Percentiles rank a stretch among this genome's conserved stretches.
These are phyloP conservation scores for Trypanosomatidae sp. DNA, from an alignment of 208 protist genomes.

Conservation along the genomic window DNA sequence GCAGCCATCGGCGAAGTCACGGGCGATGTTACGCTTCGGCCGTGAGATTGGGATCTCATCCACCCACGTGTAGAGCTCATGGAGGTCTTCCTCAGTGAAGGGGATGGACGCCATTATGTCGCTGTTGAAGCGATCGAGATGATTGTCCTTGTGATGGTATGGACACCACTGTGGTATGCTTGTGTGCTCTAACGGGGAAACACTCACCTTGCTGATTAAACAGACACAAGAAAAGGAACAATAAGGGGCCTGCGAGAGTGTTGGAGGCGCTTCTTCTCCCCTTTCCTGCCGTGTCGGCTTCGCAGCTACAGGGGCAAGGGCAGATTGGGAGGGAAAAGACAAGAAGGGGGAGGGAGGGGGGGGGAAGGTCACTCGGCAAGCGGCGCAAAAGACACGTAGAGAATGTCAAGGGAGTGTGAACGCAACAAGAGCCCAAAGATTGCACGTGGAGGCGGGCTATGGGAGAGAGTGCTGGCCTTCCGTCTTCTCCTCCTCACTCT, in stretches of 20 bases:
- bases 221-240: not conserved
- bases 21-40: constrained; percentile 96
- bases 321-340: not conserved
- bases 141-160: not conserved
- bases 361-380: not conserved
- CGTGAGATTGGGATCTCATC: constrained; percentile 97
- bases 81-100: constrained; percentile 94
- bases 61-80: constrained; percentile 97
- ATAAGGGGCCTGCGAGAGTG: not conserved
- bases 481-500: not conserved
- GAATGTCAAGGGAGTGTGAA: not conserved
- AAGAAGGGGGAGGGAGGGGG: not conserved
- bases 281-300: not conserved
- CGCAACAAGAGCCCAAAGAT: not conserved
- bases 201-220: not conserved
- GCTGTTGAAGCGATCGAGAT: not conserved
- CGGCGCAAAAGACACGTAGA: not conserved
- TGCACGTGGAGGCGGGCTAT: not conserved
- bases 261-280: not conserved
- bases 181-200: not conserved
- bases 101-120: constrained; percentile 47
- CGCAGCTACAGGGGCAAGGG: not conserved
- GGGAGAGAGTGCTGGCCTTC: not conserved
- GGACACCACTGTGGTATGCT: not conserved
- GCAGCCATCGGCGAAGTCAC: constrained; percentile 98